Evolutionary conservation across 2,329 filamentous ascomycete species (phyloP), one percentile per base, ranked within the genome.

Genomic region (Pyrenophora teres): DNA sequence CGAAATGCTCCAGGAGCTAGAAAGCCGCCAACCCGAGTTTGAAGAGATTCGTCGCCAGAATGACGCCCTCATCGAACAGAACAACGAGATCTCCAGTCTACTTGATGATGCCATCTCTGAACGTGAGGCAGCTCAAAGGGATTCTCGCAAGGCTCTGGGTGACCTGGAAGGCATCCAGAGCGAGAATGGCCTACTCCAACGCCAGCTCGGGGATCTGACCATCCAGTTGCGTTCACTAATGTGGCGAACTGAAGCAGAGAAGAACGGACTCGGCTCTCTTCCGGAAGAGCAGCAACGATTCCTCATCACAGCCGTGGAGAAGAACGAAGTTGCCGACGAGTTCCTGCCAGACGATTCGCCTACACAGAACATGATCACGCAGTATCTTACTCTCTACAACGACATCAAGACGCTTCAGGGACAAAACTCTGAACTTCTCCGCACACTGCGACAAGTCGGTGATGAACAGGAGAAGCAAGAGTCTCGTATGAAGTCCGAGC

Each of bases 401-500:
- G 87, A 92, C 59, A 85, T 97, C 33, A 81, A 84, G 51, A 89
- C 96, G 47, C 79, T 99, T 8, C 92, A 97, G 68, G 83, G 88
- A 52, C 92, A 96, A 78, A 97, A 99, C 59, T 81, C 88, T 54
- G 88, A 94, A 59, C 81, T 97, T 16, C 80, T 97, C 19, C 86
- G 87, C 42, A 86, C 96, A 62, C 89, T 92, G 4, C 86, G 93
- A 33, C 86, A 95, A 60, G 80, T 99, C 12, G 92, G 90, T 7
- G 89, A 93, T 54, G 86, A 90, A 72, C 90, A 97, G 81, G 94
- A 97, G 75, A 92, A 89, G 44, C 90, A 93, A 63, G 92, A 97
- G 70, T 91, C 92, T 1, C 80, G 88, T 38, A 79, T 79, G 42
- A 82, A 83, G 63, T 75, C 82, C 47, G 76, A 78, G 27, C 77